A percentile compares a stretch with the other conserved stretches of the same genome.
Conservation (phyloP, 116 monocot species). For the Zostera marina region DNA sequence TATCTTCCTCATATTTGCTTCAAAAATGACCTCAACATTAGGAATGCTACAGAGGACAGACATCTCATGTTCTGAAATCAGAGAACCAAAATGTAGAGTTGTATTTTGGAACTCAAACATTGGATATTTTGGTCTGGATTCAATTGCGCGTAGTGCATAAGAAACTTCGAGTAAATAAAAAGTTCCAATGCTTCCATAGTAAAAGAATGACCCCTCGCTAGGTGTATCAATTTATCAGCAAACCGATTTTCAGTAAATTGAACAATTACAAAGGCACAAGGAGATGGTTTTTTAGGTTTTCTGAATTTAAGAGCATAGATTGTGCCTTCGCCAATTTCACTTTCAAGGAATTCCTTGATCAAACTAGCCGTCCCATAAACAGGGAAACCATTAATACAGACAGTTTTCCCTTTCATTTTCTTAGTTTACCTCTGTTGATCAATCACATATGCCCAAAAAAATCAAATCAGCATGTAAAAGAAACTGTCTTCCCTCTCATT, state of each 20-base stretch:
- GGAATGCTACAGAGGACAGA: conserved; percentile 30
- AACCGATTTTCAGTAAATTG: conserved; percentile 32
- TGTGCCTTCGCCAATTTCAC: conserved; percentile 20
- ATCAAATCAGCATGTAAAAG: no score
- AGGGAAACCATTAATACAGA: conserved; percentile 44
- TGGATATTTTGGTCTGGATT: conserved; percentile 33
- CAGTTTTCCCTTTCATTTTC: conserved; percentile 41
- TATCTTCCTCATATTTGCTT: conserved; percentile 53
- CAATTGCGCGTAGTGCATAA: conserved; percentile 38
- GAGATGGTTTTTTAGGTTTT: conserved; percentile 10
- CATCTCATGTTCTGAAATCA: conserved; percentile 17
- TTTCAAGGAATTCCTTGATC: conserved; percentile 40
- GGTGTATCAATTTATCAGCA: conserved; percentile 11
- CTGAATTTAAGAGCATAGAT: conserved; percentile 64
- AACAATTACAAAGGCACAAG: conserved; percentile 39
- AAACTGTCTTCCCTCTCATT: conserved; percentile 41
- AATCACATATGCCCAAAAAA: no score
- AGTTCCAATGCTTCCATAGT: not conserved
- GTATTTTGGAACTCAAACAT: conserved; percentile 21
- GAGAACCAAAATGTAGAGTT: conserved; percentile 50
- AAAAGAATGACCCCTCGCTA: not conserved
- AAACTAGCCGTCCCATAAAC: conserved; percentile 11
- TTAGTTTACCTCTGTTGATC: no score
- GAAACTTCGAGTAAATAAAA: conserved; percentile 13
- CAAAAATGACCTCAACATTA: conserved; percentile 41